These are phyloP conservation scores for Pseudogymnoascus sp. DNA, from an alignment of 2,329 filamentous ascomycete genomes.

Conservation along the genomic window DNA sequence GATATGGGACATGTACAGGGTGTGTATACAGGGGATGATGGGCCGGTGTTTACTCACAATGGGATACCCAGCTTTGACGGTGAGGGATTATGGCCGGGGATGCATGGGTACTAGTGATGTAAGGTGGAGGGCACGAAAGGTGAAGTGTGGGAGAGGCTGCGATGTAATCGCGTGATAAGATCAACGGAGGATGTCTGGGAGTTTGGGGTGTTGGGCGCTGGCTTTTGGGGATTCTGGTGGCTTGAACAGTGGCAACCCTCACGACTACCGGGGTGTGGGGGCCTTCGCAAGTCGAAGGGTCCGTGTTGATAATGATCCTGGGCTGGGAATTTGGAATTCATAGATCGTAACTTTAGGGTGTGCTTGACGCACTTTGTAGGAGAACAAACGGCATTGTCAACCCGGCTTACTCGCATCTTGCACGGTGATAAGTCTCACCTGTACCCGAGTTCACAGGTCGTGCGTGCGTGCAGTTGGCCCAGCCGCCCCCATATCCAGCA, in stretches of 20 bases:
- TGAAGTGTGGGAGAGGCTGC: neutral
- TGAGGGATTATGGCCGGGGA: neutral
- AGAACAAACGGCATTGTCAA: neutral
- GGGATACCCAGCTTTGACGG: conserved; percentile 6
- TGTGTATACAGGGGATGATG: conserved; percentile 20
- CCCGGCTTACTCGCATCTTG: neutral
- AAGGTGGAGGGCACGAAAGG: neutral
- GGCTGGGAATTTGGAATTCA: neutral
- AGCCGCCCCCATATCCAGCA: neutral
- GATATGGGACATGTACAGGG: conserved; percentile 23
- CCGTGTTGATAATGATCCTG: conserved; percentile 4
- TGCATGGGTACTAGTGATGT: conserved; percentile 2
- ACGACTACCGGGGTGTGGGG: neutral
- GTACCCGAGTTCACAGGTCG: neutral
- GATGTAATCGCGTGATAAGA: neutral
- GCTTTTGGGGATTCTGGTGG: neutral
- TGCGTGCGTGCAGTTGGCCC: neutral
- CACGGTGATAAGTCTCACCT: neutral
- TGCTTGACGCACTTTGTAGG: neutral
- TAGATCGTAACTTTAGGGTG: neutral
- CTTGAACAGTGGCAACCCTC: neutral
- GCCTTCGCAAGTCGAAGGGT: neutral
- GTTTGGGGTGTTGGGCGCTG: neutral
- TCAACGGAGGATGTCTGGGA: neutral
- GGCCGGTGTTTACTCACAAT: conserved; percentile 22